phyloP scores from a whole-genome alignment of 371 early-diverging fungal genomes.

The Coemansia sp. region DNA sequence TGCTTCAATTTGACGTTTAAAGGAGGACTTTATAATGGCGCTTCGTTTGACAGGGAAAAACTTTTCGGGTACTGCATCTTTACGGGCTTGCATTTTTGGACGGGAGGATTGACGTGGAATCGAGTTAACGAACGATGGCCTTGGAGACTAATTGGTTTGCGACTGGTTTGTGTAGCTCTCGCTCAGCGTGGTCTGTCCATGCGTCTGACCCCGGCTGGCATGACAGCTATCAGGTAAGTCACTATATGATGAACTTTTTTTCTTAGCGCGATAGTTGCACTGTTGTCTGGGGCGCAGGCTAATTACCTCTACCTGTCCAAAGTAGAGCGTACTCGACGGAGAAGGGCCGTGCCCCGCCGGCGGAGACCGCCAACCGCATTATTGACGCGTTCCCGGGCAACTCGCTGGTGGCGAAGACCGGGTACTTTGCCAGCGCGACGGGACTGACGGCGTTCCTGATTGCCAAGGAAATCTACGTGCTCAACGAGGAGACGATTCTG shows the following conservation, averaged over 20 bases:
- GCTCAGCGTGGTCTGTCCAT: conserved; percentile 48
- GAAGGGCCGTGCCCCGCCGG: conserved; percentile 33
- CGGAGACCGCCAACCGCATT: conserved; percentile 76
- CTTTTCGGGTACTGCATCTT: conserved; percentile 27
- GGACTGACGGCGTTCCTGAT: conserved; percentile 86
- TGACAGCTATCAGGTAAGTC: conserved; percentile 39
- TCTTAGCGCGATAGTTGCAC: not conserved
- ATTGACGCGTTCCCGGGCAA: conserved; percentile 92
- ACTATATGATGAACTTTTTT: not conserved
- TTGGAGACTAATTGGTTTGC: not conserved
- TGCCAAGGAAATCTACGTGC: conserved; percentile 94
- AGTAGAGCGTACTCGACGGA: conserved; percentile 41
- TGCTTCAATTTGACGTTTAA: not conserved
- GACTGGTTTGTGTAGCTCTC: conserved; percentile 25
- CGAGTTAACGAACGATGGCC: not conserved
- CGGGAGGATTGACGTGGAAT: no score
- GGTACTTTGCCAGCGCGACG: conserved; percentile 78
- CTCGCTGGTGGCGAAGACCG: conserved; percentile 84
- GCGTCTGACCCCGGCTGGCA: conserved; percentile 45
- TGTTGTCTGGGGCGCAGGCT: no score
- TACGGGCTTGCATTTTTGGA: no score
- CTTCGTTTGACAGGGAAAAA: conserved; percentile 44
- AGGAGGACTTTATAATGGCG: conserved; percentile 20
- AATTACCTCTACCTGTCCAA: not conserved
- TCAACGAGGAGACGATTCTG: conserved; percentile 92